Conservation (phyloP, 352 stramenopile genomes). For the Phytophthora quininea region DNA sequence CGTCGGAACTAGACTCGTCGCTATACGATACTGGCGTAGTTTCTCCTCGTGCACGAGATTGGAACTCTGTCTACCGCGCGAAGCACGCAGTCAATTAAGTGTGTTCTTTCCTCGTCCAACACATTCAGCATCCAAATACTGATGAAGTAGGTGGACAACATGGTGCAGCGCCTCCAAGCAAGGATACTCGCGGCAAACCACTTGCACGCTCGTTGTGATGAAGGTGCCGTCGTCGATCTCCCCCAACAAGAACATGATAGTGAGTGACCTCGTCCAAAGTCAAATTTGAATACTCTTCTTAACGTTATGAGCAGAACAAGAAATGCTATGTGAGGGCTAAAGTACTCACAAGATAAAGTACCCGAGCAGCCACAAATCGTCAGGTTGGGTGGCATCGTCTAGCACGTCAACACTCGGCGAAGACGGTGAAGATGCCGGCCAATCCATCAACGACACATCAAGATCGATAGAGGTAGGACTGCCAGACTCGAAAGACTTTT, state of each 20-base stretch:
- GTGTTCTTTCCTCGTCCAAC: constrained; percentile 1
- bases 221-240: neutral
- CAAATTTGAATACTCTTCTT: too few relatives aligned
- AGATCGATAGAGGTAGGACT: constrained; percentile 38
- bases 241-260: too few relatives aligned
- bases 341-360: constrained; percentile 76
- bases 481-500: constrained; percentile 23
- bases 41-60: constrained; percentile 16
- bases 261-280: too few relatives aligned
- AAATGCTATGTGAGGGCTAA: too few relatives aligned
- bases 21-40: neutral
- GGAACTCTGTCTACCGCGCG: constrained; percentile 7
- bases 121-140: neutral
- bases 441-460: constrained; percentile 22
- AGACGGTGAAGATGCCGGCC: constrained; percentile 11
- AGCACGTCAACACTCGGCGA: constrained; percentile 20
- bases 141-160: neutral
- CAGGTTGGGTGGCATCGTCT: constrained; percentile 28
- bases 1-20: constrained; percentile 4
- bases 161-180: constrained; percentile 1
- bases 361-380: constrained; percentile 70
- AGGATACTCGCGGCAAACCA: constrained; percentile 1
- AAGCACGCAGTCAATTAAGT: constrained; percentile 8
- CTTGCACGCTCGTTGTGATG: constrained; percentile 5
- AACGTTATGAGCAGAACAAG: too few relatives aligned